Evolutionary conservation across 2,329 filamentous ascomycete genomes (phyloP), one percentile per base, ranked within the genome.

Genomic region (Aspergillus hortae): DNA sequence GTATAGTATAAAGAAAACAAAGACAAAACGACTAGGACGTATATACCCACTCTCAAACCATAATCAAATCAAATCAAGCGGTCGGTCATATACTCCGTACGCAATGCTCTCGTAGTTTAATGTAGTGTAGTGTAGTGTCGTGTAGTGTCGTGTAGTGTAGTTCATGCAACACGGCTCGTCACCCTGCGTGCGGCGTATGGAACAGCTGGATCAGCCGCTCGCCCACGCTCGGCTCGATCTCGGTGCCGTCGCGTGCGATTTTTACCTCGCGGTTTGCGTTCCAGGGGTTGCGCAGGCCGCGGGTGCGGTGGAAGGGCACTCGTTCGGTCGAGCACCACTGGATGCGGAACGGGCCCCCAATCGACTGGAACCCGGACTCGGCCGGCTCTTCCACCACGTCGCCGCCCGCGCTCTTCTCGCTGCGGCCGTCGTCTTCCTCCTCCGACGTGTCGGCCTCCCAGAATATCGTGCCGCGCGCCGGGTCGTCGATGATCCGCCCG

Each of bases 221-320:
- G 4, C 92, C 92, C 41, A 95, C 82, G 27, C 79, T 82, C 25
- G 92, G 89, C 70, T 97, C 92, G 48, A 97, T 77, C 69, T 97
- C 92, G 0, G 92, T 97, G 2, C 92, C 92, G 63, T 97, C 92
- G 62, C 92, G 82, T 21, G 92, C 92, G 66, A 97, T 96, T 72
- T 97, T 97, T 56, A 97, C 89, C 67, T 97, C 92, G 48, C 92
- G 80, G 65, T 96, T 96, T 4, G 90, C 88, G 69, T 97, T 97
- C 90, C 91, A 96, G 0, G 90, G 88, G 67, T 97, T 97, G 32
- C 92, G 83, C 50, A 97, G 73, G 0, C 92, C 92, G 57, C 91
- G 79, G 0, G 92, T 95, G 41, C 89, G 84, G 68, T 94, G 95
- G 67, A 97, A 97, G 0, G 92, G 91, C 4, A 97, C 79, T 33